Evolutionary conservation across 441 rosid species (phyloP).

Genomic region (Adansonia gregorii): DNA sequence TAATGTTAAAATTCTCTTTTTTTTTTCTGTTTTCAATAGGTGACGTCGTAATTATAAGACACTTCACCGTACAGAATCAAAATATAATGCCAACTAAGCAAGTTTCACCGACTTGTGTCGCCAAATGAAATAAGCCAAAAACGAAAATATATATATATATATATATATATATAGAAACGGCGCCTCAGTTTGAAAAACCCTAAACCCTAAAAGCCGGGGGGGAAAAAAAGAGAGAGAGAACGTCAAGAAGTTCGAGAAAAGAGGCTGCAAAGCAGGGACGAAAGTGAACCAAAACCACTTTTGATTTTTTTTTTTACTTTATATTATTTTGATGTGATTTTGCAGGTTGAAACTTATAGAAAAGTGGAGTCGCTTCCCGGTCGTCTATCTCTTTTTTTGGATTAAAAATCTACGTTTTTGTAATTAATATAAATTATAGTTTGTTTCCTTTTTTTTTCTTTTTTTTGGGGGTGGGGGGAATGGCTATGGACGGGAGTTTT

Average conservation of each 20-base stretch:
- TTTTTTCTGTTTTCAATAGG: no score
- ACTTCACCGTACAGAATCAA: no score
- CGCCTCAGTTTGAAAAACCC: constrained; percentile 5
- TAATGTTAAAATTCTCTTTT: no score
- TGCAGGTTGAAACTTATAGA: background rate
- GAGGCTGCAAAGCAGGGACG: background rate
- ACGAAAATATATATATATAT: no score
- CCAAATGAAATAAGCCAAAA: no score
- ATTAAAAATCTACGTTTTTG: background rate
- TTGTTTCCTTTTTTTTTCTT: background rate
- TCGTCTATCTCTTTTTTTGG: background rate
- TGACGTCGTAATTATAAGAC: no score
- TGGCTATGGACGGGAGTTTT: constrained; percentile 85
- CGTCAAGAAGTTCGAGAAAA: background rate
- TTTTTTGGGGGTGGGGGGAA: constrained; percentile 14
- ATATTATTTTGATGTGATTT: background rate
- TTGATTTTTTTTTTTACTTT: background rate
- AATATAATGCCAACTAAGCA: no score
- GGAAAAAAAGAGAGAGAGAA: no score
- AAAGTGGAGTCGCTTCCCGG: background rate
- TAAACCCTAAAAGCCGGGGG: background rate
- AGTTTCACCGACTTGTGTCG: no score
- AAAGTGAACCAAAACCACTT: background rate
- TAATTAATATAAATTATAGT: background rate
- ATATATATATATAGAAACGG: background rate